Percentiles rank a stretch among this genome's conserved stretches.
Evolutionary conservation across 768 basidiomycete species (phyloP).

Genomic region (Suillus brevipes): DNA sequence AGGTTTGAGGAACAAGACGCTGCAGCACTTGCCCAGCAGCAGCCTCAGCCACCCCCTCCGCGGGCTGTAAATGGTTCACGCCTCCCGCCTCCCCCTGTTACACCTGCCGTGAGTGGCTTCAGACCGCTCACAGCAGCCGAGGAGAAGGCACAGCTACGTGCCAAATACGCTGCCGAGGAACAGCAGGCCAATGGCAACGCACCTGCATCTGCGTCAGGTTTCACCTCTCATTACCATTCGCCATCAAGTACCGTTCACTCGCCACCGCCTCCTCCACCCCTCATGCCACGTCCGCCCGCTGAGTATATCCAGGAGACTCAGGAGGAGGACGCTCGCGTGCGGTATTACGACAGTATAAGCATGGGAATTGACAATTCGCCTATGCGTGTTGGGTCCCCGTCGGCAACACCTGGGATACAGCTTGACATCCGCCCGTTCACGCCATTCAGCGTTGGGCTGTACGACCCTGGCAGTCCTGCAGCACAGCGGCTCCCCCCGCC

Average conservation of each 20-base stretch:
- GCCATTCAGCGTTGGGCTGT: conserved; percentile 44
- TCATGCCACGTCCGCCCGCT: conserved; percentile 73
- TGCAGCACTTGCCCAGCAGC: conserved; percentile 30
- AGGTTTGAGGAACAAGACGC: conserved; percentile 59
- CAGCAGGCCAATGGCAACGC: conserved; percentile 21
- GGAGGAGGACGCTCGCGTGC: conserved; percentile 66
- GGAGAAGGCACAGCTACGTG: conserved; percentile 71
- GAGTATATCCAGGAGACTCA: conserved; percentile 84
- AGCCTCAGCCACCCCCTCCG: conserved; percentile 28
- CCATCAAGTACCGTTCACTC: conserved; percentile 7
- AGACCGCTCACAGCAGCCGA: conserved; percentile 66
- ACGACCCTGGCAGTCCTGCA: conserved; percentile 14
- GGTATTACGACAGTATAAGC: conserved; percentile 29
- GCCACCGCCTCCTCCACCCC: conserved; percentile 59
- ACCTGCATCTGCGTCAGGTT: conserved; percentile 19
- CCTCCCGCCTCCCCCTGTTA: conserved; percentile 33
- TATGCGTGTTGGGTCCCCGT: conserved; percentile 16
- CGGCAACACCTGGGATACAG: conserved; percentile 12
- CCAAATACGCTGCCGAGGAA: conserved; percentile 63
- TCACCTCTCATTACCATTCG: conserved; percentile 17
- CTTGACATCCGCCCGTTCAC: conserved; percentile 49
- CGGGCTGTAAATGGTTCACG: conserved; percentile 26
- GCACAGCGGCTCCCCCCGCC: conserved; percentile 10
- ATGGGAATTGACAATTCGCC: conserved; percentile 32
- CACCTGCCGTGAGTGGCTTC: conserved; percentile 25